Base-by-base conservation (phyloP, 768 basidiomycete genomes). In the Plicaturopsis crispa region DNA sequence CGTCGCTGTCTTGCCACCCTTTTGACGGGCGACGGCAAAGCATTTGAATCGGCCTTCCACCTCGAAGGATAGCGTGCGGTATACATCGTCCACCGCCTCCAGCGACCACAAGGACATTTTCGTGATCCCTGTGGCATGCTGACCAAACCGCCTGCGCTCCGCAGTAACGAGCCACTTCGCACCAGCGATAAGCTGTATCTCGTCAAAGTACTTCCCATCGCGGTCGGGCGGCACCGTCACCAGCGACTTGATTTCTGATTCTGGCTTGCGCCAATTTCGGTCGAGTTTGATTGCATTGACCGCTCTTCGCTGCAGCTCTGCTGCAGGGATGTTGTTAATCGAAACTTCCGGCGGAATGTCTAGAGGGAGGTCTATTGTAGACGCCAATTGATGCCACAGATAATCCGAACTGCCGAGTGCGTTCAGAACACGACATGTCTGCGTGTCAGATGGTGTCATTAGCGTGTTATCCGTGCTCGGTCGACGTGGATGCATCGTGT, bases 391-490 rank as follows among this genome's bases (percentile, higher is more conserved):
- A 54, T 72, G 77, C 75, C 76, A 79, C 26, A 75, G 53, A 51
- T 75, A 75, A 49, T 80, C 70, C 28, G 54, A 54, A 35, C 62
- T 63, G 11, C 64, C 66, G 31, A 72, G 64, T n/a, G 66, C 65
- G 57, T 80, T 68, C 41, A 78, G 55, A 43, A 57, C 69, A 69
- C 77, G 78, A 66, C 75, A 75, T 53, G 73, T 69, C 73, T 80
- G 54, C 60, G 61, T 63, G 61, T 53, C 34, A 42, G 13, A 41
- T 21, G 32, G 36, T 39, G 46, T 24, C 19, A 24, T 26, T 24
- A 24, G 13, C 22, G 40, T 12, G n/a, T n/a, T n/a, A n/a, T n/a
- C n/a, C n/a, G n/a, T n/a, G n/a, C n/a, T n/a, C n/a, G n/a, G n/a
- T 28, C 18, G 31, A 35, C 17, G 26, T 43, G 12, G 36, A 24